Evolutionary conservation across 257 asterid genomes (phyloP), one percentile per base, ranked within the genome.

Genomic region (Plantago ovata): DNA sequence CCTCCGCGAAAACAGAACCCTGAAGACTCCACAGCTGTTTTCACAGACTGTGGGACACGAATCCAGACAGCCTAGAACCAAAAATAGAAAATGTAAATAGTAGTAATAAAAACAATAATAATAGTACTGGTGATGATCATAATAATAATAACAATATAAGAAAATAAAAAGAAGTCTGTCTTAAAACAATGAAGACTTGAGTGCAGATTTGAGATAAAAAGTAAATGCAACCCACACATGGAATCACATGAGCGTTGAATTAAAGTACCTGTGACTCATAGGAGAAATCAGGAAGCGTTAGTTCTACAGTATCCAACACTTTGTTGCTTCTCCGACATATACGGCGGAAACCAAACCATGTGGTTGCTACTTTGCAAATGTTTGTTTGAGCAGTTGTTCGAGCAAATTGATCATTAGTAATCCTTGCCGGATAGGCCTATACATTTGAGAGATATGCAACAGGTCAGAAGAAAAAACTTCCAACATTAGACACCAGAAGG

Each of bases 311-410:
- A 71, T 92, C 98, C 55, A 92, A 62, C 68, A 84, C 90, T 73
- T 75, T 80, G 70, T 84, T 85, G 85, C 84, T 84, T 77, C 81
- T 78, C 76, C 72, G 81, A 80, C 84, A 76, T 69, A 92, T 76
- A 56, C 95, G 86, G 23, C 89, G 86, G 63, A 85, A 92, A 68
- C 97, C 98, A 65, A 85, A 84, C 95, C 95, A 92, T 60, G 83
- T 83, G 42, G 97, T 92, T 43, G 91, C 84, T 56, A 92, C 94
- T 69, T 64, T 84, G 77, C 95, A 92, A 55, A 43, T 61, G 70
- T 86, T 72, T 36, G 77, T 73, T 75, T 76, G 93, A 51, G 96
- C 94, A 60, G 74, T 78, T 63, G 95, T 83, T 69, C 78, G 72
- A 45, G 72, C 75, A 53, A 65, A 68, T 16, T 63, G 70, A 46